Base-by-base conservation (phyloP, 768 basidiomycete genomes). In the Roridomyces roridus region DNA sequence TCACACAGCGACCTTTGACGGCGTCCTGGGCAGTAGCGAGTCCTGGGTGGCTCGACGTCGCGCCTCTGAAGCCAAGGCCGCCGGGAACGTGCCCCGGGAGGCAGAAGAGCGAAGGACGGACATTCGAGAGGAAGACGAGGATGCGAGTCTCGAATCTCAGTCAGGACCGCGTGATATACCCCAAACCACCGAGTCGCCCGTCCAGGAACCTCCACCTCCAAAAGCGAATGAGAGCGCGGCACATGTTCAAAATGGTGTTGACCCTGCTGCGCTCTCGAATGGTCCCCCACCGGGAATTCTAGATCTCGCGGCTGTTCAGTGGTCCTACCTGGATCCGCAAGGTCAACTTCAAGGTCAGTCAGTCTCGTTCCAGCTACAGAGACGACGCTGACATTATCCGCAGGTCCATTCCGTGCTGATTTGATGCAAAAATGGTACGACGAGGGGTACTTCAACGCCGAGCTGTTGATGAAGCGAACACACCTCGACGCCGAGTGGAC, bases 351-450 rank as follows among this genome's bases (percentile, higher is more conserved):
- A 98, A 85, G 95, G 94, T 93, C 65, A 62, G 74, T 63, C 11
- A 21, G 20, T 24, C 6, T 36, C 20, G 43, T 25, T 7, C 26
- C 52, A 51, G 14, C 20, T 40, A 14, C 31, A 12, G 35, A 15
- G 37, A 31, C 14, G 36, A 21, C 41, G 23, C 17, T 18, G 23
- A 34, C 42, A 28, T 45, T 26, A 18, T 42, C 49, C 40, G 18
- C 64, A 96, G 94, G 95, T 55, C 94, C 95, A 6, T 98, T 96
- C 80, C 82, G 82, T 41, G 93, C 92, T 24, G 85, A 89, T 58
- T 64, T 90, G 51, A 96, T 98, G 95, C 94, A 96, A 75, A 92
- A 92, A 67, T 97, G 95, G 95, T 88, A 87, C 68, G 86, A 92
- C 46, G 91, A 90, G 65, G 91, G 92, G 15, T 98, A 96, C 73